Evolutionary conservation across 805 yeast species (phyloP), one percentile per base, ranked within the genome.

Genomic region (Barnettozyma botsteinii): DNA sequence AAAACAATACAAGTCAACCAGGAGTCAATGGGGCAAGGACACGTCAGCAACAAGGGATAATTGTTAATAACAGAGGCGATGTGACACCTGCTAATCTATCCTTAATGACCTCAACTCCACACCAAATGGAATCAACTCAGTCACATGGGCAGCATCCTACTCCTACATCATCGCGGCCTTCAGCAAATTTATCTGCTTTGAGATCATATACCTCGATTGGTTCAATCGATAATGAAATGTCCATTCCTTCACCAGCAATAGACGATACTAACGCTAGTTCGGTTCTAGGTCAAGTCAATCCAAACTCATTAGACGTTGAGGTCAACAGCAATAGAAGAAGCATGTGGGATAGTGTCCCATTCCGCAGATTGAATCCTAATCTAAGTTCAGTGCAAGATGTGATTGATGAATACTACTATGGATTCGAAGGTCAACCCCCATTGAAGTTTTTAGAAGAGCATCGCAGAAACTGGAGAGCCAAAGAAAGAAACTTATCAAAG

Each of bases 371-470:
- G 11, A 52, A 55, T 29, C 52, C 60, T 11, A 43, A 44, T 20
- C 56, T 57, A 23, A 48, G 48, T 32, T 24, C 46, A n/a, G 51
- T 59, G 37, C 51, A 57, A 37, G 59, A 56, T 28, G 53, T 52
- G 3, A 23, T 56, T 19, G 58, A 52, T 30, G 61, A 56, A 38
- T 56, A 48, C 31, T 52, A 54, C 37, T 51, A 35, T 30, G 61
- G 61, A 1, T 51, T 39, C 35, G 47, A 51, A 19, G 57, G 55
- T 12, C 59, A 55, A 31, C 60, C 61, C 4, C 52, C 60, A 3
- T 38, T 56, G 19, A 50, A 48, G 28, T 54, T 49, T 26, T 23
- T 56, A 34, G 61, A 56, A 35, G 50, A 49, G 23, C 48, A 54
- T 28, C 49, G 57, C 35, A 54, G 45, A 35, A 49, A 45, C 15